A percentile compares a stretch with the other conserved stretches of the same genome.
These are phyloP conservation scores for Coemansia sp. DNA, from an alignment of 192 early-diverging fungal genomes.

Conservation along the genomic window DNA sequence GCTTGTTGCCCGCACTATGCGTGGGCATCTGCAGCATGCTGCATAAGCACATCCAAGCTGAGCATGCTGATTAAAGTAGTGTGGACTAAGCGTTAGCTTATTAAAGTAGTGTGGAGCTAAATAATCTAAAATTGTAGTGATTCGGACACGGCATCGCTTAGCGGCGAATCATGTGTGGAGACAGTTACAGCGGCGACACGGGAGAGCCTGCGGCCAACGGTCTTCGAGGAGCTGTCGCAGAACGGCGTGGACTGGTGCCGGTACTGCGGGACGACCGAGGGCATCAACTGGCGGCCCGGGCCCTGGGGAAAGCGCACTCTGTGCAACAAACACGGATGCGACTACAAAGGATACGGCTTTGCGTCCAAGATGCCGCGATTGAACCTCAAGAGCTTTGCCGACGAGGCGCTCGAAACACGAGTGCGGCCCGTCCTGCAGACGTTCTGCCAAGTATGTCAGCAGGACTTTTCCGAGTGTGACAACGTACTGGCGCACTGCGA, in stretches of 20 bases:
- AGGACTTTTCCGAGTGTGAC: slow-evolving; percentile 59
- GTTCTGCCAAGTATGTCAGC: slow-evolving; percentile 78
- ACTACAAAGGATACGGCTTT: slow-evolving; percentile 93
- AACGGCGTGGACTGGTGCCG: slow-evolving; percentile 78
- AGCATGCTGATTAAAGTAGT: background rate
- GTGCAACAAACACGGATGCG: slow-evolving; percentile 96
- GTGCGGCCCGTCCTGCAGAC: slow-evolving; percentile 85
- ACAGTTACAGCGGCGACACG: slow-evolving; percentile 23
- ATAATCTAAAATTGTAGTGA: slow-evolving; percentile 28
- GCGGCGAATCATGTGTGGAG: slow-evolving; percentile 54
- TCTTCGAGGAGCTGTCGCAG: slow-evolving; percentile 52
- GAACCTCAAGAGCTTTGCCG: slow-evolving; percentile 72
- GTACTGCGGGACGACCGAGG: slow-evolving; percentile 88
- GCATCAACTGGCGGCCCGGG: slow-evolving; percentile 87
- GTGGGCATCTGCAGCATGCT: background rate
- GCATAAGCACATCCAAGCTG: background rate
- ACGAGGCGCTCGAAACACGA: slow-evolving; percentile 76
- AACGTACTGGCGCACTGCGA: slow-evolving; percentile 77
- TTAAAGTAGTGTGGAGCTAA: background rate
- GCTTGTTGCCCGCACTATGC: slow-evolving; percentile 9
- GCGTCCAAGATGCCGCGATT: slow-evolving; percentile 83
- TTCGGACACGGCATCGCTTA: slow-evolving; percentile 49
- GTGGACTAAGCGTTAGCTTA: background rate
- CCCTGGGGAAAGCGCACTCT: slow-evolving; percentile 94
- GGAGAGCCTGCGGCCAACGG: slow-evolving; percentile 52